Base-by-base conservation (phyloP, 257 asterid genomes). In the Perilla frutescens region DNA sequence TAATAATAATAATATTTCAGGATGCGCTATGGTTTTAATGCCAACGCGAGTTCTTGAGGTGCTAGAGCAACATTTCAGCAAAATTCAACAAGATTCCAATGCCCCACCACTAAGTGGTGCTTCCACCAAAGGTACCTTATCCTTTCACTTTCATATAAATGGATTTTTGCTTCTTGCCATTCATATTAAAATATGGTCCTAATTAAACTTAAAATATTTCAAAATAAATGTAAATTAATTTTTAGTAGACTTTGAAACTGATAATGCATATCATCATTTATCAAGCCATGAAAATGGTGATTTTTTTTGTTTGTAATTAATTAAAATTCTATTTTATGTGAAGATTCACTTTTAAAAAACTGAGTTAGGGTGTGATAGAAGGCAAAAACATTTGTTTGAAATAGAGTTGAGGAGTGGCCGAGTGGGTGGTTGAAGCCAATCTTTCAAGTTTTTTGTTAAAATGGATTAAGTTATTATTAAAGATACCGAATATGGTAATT, bases 31-130 rank as follows among this genome's bases (percentile, higher is more conserved):
- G 43, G 97, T 91, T 37, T 79, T 91, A 57, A 86, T 91, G 70
- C 97, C 97, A n/a, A 86, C 95, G 41, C 81, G 97, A 71, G 97
- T 91, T 36, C 71, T 91, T 59, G 93, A 86, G 77, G 77, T 88
- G n/a, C 72, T 89, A 32, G 92, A 91, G 62, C 85, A 65, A 10
- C 95, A 84, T 64, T 86, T 79, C 45, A 86, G 75, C 72, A 62
- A 80, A 43, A 51, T 47, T 68, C 63, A 73, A 59, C 58, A 77
- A 54, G 79, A 68, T 58, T 81, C 85, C 76, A 73, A 66, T 26
- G 74, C 50, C 57, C 68, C 84, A 66, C 86, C 75, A 56, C 39
- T 65, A n/a, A 45, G 56, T 47, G 34, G 50, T 36, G 55, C 40
- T 34, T 49, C 81, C 60, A 44, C 69, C 5, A 56, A 26, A 81